phyloP scores from a whole-genome alignment of 345 rosid species.

The Eucalyptus curtisii region DNA sequence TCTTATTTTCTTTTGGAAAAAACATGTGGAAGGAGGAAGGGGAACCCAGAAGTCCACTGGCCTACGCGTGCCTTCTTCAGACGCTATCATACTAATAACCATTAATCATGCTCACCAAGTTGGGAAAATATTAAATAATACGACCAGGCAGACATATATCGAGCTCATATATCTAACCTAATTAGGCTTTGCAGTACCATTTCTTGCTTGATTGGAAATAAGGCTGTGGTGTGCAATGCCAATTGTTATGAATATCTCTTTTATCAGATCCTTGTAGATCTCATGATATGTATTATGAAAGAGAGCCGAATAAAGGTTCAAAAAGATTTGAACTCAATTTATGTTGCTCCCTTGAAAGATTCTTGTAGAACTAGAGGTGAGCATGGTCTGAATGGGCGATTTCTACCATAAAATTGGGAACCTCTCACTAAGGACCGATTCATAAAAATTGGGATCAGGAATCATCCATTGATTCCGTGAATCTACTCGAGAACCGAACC shows the following conservation, averaged over 20 bases:
- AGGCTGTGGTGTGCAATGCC: background rate
- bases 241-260: background rate
- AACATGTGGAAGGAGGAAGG: background rate
- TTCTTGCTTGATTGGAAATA: background rate
- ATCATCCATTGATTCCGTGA: too few species aligned
- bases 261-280: background rate
- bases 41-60: background rate
- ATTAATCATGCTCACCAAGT: background rate
- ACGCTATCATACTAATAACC: background rate
- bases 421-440: fast-evolving
- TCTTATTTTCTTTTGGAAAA: background rate
- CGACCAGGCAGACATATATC: background rate
- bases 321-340: background rate
- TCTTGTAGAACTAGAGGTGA: background rate
- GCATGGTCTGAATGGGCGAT: fast-evolving
- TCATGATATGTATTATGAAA: background rate
- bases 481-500: fast-evolving
- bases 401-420: too few species aligned
- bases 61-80: background rate
- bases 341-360: background rate
- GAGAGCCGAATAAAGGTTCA: background rate
- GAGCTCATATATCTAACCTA: background rate
- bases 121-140: background rate
- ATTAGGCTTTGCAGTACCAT: background rate
- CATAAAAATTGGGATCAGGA: too few species aligned